phyloP scores from a whole-genome alignment of 805 yeast species.

The Zygosaccharomyces siamensis region DNA sequence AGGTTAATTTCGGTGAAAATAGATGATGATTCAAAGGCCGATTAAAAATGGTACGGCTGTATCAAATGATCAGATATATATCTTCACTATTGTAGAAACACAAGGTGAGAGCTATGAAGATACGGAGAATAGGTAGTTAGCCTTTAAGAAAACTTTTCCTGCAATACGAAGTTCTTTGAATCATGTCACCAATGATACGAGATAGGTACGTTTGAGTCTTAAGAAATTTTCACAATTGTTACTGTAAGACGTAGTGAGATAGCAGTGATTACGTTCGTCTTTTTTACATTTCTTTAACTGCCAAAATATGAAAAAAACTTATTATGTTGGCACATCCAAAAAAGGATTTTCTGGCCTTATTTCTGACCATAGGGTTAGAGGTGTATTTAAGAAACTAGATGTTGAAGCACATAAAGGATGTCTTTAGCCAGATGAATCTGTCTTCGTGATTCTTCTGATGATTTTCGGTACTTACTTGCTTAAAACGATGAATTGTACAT shows the following conservation, averaged over 20 bases:
- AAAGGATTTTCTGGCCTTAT: constrained; percentile 21
- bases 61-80: not conserved
- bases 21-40: not conserved
- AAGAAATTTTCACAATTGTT: no score
- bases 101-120: no score
- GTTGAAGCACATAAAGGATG: constrained; percentile 31
- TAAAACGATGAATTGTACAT: constrained; percentile 32
- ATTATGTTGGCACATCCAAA: constrained; percentile 33
- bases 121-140: no score
- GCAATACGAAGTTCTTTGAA: no score
- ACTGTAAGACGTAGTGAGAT: no score
- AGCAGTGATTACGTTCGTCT: no score
- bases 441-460: constrained; percentile 32
- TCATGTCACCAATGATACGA: no score
- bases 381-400: constrained; percentile 21
- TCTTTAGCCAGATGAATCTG: constrained; percentile 29
- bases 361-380: constrained; percentile 18
- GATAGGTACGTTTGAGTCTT: no score
- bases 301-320: constrained; percentile 18
- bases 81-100: no score
- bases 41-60: not conserved
- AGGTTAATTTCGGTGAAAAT: not conserved
- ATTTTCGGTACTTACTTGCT: constrained; percentile 32
- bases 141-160: no score
- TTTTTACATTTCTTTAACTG: no score